A percentile compares a stretch with the other conserved stretches of the same genome.
Evolutionary conservation across 2,329 filamentous ascomycete species (phyloP).

Genomic region (Microcyclospora tardicrescens): DNA sequence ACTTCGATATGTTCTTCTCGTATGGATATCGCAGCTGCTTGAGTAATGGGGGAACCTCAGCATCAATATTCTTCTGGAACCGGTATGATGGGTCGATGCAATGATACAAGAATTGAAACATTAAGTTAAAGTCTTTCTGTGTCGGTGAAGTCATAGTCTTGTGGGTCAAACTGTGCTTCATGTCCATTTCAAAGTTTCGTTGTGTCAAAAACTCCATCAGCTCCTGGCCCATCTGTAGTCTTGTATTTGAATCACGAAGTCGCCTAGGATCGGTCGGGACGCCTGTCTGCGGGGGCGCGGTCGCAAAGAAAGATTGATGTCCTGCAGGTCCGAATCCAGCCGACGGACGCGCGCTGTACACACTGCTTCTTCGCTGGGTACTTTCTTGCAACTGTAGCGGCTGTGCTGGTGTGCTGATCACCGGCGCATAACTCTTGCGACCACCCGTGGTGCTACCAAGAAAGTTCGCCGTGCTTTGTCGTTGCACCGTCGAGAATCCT

Average conservation of each 20-base stretch:
- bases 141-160: slow-evolving; percentile 90
- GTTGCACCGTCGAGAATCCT: slow-evolving; percentile 63
- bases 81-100: slow-evolving; percentile 88
- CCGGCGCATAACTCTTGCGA: slow-evolving; percentile 59
- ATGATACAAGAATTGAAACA: slow-evolving; percentile 97
- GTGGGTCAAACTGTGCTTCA: slow-evolving; percentile 83
- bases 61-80: slow-evolving; percentile 89
- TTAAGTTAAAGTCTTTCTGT: slow-evolving; percentile 94
- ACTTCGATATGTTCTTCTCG: slow-evolving; percentile 91
- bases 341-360: slow-evolving; percentile 42
- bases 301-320: slow-evolving; percentile 91
- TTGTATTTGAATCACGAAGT: slow-evolving; percentile 66
- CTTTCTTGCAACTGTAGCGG: slow-evolving; percentile 42
- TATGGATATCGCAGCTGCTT: slow-evolving; percentile 93
- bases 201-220: slow-evolving; percentile 82
- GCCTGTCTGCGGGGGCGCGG: slow-evolving; percentile 66
- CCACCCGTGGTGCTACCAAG: slow-evolving; percentile 44
- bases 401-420: slow-evolving; percentile 36
- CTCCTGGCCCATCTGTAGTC: slow-evolving; percentile 74
- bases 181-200: slow-evolving; percentile 95
- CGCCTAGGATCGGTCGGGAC: slow-evolving; percentile 78
- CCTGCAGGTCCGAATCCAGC: slow-evolving; percentile 46
- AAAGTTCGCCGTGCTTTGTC: slow-evolving; percentile 62
- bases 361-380: slow-evolving; percentile 62
- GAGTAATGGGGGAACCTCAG: slow-evolving; percentile 82